Conservation (phyloP, 306 rosid species). For the Acmispon strigosus region DNA sequence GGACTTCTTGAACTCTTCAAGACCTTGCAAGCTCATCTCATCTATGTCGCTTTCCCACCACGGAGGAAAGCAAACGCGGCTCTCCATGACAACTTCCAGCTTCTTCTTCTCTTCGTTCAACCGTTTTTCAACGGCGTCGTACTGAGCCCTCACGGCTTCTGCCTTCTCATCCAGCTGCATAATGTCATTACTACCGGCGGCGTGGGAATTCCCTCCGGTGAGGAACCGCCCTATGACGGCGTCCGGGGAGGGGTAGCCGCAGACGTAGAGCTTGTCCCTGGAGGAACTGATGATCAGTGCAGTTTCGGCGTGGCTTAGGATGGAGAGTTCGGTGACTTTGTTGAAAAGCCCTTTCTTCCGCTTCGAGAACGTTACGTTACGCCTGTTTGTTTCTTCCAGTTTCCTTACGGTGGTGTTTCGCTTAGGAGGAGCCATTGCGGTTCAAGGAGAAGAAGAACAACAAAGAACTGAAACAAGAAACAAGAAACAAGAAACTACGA, state of each 20-base stretch:
- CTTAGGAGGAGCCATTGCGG: no score
- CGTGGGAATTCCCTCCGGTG: not conserved
- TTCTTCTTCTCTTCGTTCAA: not conserved
- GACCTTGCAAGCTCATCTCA: slow-evolving; percentile 16
- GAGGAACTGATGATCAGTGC: slow-evolving; percentile 44
- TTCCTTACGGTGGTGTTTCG: slow-evolving; percentile 27
- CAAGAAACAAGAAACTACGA: no score
- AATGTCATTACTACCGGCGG: no score
- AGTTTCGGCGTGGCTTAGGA: slow-evolving; percentile 37
- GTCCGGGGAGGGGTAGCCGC: slow-evolving; percentile 33
- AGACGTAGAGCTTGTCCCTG: slow-evolving; percentile 36
- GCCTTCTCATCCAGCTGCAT: no score
- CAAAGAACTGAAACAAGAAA: no score
- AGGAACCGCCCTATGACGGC: not conserved
- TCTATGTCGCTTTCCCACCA: slow-evolving; percentile 19
- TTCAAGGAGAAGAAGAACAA: no score
- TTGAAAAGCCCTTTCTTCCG: slow-evolving; percentile 52
- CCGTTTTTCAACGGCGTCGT: not conserved
- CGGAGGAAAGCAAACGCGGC: no score
- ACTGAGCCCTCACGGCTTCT: not conserved
- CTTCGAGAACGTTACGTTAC: slow-evolving; percentile 47
- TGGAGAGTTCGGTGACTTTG: slow-evolving; percentile 58
- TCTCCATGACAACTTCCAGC: not conserved
- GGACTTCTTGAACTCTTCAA: not conserved
- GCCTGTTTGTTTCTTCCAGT: slow-evolving; percentile 29